Evolutionary conservation across 495 filamentous ascomycete species (phyloP), one percentile per base, ranked within the genome.

Genomic region (Xylaria scruposa): DNA sequence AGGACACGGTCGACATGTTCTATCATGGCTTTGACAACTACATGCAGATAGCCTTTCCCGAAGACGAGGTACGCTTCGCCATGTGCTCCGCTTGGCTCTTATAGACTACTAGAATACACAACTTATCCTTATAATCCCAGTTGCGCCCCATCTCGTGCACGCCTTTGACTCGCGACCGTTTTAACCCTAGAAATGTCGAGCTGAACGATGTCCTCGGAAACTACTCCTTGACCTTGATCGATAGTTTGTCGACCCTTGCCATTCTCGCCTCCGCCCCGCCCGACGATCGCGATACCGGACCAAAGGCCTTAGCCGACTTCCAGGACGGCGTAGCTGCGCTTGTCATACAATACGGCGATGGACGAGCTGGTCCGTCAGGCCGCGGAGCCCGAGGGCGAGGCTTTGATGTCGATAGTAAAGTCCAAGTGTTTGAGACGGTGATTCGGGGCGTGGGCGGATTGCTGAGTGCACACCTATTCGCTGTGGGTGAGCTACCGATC

Each of bases 1-100:
- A 88, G 77, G 94, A 97, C 80, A 94, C 95, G 51, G 90, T 94
- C 67, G 89, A 91, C 71, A 94, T 98, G 88, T 98, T 99, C 84
- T 98, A 96, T 76, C 97, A 99, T 82, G 96, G 96, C 68, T 99
- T 91, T 84, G 91, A 97, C 77, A 97, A 94, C 78, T 99, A 99
- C 83, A 93, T 98, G 87, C 84, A 88, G 60, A 87, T 95, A 77
- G 97, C 97, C 63, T 99, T 98, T 77, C 96, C 96, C 42, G 96
- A 98, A 83, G 96, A 99, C 78, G 96, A 99, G 87, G 89, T 88
- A 81, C 71, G 84, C 58, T 38, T 40, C 53, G 40, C 46, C 40
- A 21, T 49, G 21, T 13, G 24, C 62, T 33, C 60, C 38, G n/a
- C 24, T 17, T 24, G 51, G 46, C 40, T 46, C 58, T 29, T 66